These are phyloP conservation scores for Colletotrichum magnum DNA, from an alignment of 2,329 filamentous ascomycete species.

Conservation along the genomic window DNA sequence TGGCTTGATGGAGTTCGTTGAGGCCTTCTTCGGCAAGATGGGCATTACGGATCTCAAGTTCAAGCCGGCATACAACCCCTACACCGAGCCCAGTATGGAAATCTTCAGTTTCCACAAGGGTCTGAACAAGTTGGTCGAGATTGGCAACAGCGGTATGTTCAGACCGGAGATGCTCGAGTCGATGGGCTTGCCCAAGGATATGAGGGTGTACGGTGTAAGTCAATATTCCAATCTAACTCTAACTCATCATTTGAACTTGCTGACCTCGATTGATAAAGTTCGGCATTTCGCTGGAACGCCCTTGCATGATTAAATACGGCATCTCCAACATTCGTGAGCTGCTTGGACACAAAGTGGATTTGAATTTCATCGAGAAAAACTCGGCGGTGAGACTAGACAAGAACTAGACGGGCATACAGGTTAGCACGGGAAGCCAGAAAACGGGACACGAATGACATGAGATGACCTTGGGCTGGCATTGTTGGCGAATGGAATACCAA, in stretches of 20 bases:
- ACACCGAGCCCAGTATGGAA: slow-evolving; percentile 97
- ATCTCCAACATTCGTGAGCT: slow-evolving; percentile 93
- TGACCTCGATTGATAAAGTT: slow-evolving; percentile 1
- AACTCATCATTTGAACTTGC: background rate
- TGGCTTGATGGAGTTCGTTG: slow-evolving; percentile 92
- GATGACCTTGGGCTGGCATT: slow-evolving; percentile 36
- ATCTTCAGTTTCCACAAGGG: slow-evolving; percentile 97
- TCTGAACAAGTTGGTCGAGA: slow-evolving; percentile 92
- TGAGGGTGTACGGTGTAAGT: slow-evolving; percentile 90
- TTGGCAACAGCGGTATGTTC: slow-evolving; percentile 99
- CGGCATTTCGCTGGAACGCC: slow-evolving; percentile 89
- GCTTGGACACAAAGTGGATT: slow-evolving; percentile 94
- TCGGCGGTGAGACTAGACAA: slow-evolving; percentile 92
- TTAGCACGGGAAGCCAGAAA: slow-evolving; percentile 16
- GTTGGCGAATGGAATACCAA: slow-evolving; percentile 41
- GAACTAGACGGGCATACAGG: slow-evolving; percentile 66
- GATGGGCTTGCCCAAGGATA: slow-evolving; percentile 92
- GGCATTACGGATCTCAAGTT: slow-evolving; percentile 88
- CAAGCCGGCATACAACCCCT: slow-evolving; percentile 97
- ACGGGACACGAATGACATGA: slow-evolving; percentile 35
- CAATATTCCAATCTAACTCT: slow-evolving; percentile 2
- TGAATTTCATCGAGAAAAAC: slow-evolving; percentile 92
- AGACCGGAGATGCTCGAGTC: slow-evolving; percentile 95
- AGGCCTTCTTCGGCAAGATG: slow-evolving; percentile 97
- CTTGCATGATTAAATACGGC: slow-evolving; percentile 97